phyloP scores from a whole-genome alignment of 345 rosid species.

The Murraya koenigii region DNA sequence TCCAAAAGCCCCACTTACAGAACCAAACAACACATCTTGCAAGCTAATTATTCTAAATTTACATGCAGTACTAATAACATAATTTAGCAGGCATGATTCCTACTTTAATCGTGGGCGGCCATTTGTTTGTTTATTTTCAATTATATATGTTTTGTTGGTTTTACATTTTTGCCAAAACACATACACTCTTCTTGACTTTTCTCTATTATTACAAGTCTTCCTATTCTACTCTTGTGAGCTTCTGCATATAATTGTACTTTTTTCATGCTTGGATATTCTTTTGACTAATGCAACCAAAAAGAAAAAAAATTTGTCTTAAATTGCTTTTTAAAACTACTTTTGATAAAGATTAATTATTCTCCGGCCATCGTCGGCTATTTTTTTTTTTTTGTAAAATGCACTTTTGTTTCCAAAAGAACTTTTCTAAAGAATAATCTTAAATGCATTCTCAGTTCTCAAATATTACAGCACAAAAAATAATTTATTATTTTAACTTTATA shows the following conservation, averaged over 20 bases:
- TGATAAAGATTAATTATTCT: not conserved
- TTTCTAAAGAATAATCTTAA: not conserved
- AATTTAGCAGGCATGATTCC: not conserved
- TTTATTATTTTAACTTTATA: not conserved
- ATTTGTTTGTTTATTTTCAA: not conserved
- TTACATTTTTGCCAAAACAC: not conserved
- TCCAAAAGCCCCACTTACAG: slow-evolving; percentile 14
- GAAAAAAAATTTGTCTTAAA: too few species aligned
- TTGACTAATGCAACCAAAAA: too few species aligned
- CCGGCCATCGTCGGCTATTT: not conserved
- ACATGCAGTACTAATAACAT: slow-evolving; percentile 2
- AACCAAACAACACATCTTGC: not conserved
- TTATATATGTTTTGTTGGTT: not conserved
- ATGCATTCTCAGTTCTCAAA: not conserved
- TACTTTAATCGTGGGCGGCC: not conserved
- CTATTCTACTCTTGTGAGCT: too few species aligned
- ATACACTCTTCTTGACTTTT: not conserved
- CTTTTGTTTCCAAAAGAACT: not conserved
- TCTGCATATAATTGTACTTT: too few species aligned
- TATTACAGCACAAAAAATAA: too few species aligned
- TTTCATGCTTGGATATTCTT: too few species aligned
- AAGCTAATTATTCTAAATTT: not conserved
- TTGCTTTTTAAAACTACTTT: too few species aligned
- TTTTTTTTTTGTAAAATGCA: too few species aligned
- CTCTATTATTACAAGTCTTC: not conserved